phyloP scores from a whole-genome alignment of 2,329 filamentous ascomycete genomes.

The Colletotrichum chlorophyti region DNA sequence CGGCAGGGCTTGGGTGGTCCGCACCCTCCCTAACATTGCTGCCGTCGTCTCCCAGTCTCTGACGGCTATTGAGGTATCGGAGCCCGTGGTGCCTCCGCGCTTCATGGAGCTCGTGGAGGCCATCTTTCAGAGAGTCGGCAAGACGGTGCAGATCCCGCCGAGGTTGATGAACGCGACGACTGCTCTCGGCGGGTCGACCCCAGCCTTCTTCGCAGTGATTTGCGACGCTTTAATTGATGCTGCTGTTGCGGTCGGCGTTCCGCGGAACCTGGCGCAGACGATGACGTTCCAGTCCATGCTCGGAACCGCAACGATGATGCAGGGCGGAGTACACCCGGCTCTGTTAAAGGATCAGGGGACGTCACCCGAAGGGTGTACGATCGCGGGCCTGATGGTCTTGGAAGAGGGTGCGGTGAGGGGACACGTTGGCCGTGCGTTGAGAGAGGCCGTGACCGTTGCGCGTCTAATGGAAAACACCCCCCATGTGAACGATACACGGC shows the following conservation, averaged over 20 bases:
- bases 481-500: conserved; percentile 49
- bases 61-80: conserved; percentile 39
- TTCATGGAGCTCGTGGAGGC: conserved; percentile 40
- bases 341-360: conserved; percentile 64
- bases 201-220: conserved; percentile 65
- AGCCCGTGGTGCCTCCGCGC: conserved; percentile 30
- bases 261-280: conserved; percentile 58
- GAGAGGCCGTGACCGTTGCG: conserved; percentile 55
- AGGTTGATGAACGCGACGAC: conserved; percentile 63
- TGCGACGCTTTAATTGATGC: conserved; percentile 66
- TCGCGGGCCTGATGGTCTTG: conserved; percentile 63
- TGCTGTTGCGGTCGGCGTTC: conserved; percentile 65
- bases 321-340: conserved; percentile 60
- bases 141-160: conserved; percentile 55
- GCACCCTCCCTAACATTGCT: conserved; percentile 44
- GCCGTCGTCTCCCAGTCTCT: conserved; percentile 40
- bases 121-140: conserved; percentile 63
- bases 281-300: conserved; percentile 68
- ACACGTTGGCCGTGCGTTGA: conserved; percentile 46
- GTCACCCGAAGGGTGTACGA: conserved; percentile 67
- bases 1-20: conserved; percentile 35
- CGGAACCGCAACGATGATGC: conserved; percentile 61
- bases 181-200: conserved; percentile 65
- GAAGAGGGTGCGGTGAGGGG: conserved; percentile 62
- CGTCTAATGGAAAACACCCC: conserved; percentile 45